phyloP scores from a whole-genome alignment of 257 asterid species.

The Jaltomata sinuosa region DNA sequence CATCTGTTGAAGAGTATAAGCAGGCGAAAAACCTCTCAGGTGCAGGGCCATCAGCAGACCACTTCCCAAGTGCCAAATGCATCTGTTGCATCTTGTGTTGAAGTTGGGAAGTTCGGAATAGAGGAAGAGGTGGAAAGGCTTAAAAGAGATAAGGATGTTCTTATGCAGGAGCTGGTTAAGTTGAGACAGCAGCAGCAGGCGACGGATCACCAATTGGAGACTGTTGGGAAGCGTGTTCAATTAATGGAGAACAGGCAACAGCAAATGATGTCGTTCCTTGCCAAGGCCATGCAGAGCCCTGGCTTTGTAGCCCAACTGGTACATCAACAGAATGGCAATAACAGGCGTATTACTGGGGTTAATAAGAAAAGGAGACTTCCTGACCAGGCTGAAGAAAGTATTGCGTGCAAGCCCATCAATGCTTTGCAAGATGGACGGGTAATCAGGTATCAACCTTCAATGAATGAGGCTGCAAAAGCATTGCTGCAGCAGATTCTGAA shows the following conservation, averaged over 20 bases:
- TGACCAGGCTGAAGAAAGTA: constrained; percentile 43
- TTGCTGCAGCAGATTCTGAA: constrained; percentile 52
- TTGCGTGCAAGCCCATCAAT: constrained; percentile 19
- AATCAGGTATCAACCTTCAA: constrained; percentile 58
- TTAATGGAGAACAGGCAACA: constrained; percentile 71
- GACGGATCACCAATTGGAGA: constrained; percentile 58
- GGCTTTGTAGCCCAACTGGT: constrained; percentile 67
- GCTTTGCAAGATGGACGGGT: constrained; percentile 49
- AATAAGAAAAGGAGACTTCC: constrained; percentile 74
- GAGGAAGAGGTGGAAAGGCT: constrained; percentile 70
- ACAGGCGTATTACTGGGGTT: constrained; percentile 44
- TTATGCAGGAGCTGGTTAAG: constrained; percentile 80
- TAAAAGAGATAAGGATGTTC: constrained; percentile 66
- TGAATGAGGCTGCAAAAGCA: constrained; percentile 75
- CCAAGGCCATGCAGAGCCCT: constrained; percentile 80
- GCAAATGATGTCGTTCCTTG: constrained; percentile 86
- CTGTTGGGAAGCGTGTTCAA: constrained; percentile 66
- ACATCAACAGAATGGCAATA: constrained; percentile 44
- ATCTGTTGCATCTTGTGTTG: constrained; percentile 48
- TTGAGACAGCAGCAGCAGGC: constrained; percentile 73
- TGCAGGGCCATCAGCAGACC: constrained; percentile 31
- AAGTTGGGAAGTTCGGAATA: constrained; percentile 55
- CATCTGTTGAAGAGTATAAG: constrained; percentile 52
- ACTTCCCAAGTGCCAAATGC: constrained; percentile 24
- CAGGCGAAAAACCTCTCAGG: constrained; percentile 52